Percentiles rank a stretch among this genome's conserved stretches.
Evolutionary conservation across 768 basidiomycete genomes (phyloP).

Genomic region (Brasilioporus rufonigricans): DNA sequence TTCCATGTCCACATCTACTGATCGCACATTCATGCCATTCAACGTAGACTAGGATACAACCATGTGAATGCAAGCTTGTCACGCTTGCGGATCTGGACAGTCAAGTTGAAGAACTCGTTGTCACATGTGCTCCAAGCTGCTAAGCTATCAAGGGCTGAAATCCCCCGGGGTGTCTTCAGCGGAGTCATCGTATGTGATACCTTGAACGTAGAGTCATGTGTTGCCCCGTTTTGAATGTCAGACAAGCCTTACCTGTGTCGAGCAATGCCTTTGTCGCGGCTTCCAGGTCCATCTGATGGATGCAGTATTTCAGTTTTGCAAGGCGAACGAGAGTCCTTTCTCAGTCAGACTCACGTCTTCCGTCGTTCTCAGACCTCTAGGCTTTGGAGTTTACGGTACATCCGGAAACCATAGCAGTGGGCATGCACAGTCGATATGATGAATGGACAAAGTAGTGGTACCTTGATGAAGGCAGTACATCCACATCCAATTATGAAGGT

Average conservation of each 20-base stretch:
- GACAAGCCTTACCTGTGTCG: conserved; percentile 57
- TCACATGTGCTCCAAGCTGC: conserved; percentile 39
- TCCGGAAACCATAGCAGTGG: neutral
- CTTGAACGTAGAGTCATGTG: conserved; percentile 32
- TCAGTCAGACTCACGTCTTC: conserved; percentile 54
- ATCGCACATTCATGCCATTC: neutral
- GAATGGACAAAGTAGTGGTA: neutral
- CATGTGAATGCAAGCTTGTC: conserved; percentile 67
- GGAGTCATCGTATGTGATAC: conserved; percentile 71
- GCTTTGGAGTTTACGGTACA: conserved; percentile 39
- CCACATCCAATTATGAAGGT: conserved; percentile 20
- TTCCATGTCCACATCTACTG: neutral
- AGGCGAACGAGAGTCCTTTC: neutral
- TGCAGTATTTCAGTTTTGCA: too few species aligned
- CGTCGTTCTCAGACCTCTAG: conserved; percentile 60
- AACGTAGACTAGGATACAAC: conserved; percentile 70
- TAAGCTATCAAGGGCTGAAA: conserved; percentile 34
- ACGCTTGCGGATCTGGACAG: conserved; percentile 68
- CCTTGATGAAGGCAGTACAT: conserved; percentile 21
- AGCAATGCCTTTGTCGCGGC: conserved; percentile 84
- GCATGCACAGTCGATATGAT: neutral
- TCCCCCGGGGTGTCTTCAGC: neutral
- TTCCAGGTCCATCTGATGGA: conserved; percentile 74
- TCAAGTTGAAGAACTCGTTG: conserved; percentile 66
- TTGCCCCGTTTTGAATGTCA: neutral